Evolutionary conservation across 2,329 filamentous ascomycete genomes (phyloP).

Genomic region (Claviceps sp.): DNA sequence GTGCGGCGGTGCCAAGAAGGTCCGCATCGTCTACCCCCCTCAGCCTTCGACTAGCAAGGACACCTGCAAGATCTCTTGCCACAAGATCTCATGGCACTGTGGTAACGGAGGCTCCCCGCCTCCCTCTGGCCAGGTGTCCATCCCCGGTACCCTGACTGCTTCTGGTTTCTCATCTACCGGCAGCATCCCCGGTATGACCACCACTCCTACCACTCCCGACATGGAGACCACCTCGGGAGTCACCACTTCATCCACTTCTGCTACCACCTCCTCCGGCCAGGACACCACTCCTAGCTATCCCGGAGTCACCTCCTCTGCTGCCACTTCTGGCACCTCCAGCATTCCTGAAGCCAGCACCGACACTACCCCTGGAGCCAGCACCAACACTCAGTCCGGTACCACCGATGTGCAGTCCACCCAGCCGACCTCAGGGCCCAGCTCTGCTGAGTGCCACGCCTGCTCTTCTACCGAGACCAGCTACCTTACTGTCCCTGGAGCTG

Average conservation of each 20-base stretch:
- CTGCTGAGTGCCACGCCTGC: no score
- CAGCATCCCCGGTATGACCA: not conserved
- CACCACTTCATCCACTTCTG: not conserved
- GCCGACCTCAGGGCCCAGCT: no score
- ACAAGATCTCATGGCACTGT: conserved; percentile 50
- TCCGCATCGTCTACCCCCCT: conserved; percentile 55
- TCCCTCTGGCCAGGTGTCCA: not conserved
- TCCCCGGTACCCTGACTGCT: not conserved
- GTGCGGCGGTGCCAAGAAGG: conserved; percentile 80
- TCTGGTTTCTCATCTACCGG: not conserved
- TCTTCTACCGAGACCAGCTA: no score
- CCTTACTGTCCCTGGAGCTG: not conserved
- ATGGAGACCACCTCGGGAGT: no score
- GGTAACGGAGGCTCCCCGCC: conserved; percentile 13
- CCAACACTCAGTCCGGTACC: no score
- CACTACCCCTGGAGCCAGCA: no score
- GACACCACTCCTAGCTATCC: conserved; percentile 9
- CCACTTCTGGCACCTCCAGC: not conserved
- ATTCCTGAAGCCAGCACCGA: not conserved
- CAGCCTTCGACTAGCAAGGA: conserved; percentile 39
- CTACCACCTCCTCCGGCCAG: conserved; percentile 1
- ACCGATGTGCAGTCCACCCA: no score
- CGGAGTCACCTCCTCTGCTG: conserved; percentile 4
- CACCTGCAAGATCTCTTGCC: conserved; percentile 45
- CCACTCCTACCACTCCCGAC: not conserved